Base-by-base conservation (phyloP, 176 grass and related monocot species). In the Coix lacrymajobi region DNA sequence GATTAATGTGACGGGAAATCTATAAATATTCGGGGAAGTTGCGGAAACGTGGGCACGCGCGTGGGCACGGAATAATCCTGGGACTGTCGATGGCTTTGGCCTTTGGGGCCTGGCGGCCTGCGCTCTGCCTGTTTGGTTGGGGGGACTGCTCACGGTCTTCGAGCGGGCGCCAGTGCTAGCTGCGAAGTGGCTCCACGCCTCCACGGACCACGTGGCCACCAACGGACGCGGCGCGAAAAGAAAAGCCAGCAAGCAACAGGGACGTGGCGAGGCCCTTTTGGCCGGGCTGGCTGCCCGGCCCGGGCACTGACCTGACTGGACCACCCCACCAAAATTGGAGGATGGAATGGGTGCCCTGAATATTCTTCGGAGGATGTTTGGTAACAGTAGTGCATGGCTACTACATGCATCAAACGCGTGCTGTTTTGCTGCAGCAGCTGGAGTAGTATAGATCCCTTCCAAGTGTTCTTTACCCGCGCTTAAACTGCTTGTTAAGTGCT, bases 191-290 rank as follows among this genome's bases (percentile, higher is more conserved):
- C 19, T 81, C 39, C 37, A 13, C 24, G 87, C 44, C 17, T n/a
- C 51, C 49, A 54, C 14, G 19, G 49, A 22, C 31, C 46, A 13
- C 31, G 82, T n/a, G 77, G 76, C 87, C 87, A 85, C 82, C 22
- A 62, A 8, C 0, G 56, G 39, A 17, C 28, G 64, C 39, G 0
- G 8, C 20, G 20, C 14, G 51, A 36, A 54, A 70, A 24, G 39
- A 39, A 19, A 80, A 79, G 28, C 20, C 46, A 41, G 64, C 30
- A 89, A 82, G 88, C 78, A 85, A 85, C 78, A 81, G 71, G 63
- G 78, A 85, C 78, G 71, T 81, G 4, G 76, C 78, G 38, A 61
- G 37, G 66, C 48, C 14, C 78, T 68, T 68, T 75, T 70, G 79
- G 62, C 77, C 5, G 3, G 33, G 25, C 19, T 22, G 54, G 22